Evolutionary conservation across 768 basidiomycete species (phyloP).

Genomic region (Austroboletus festivus): DNA sequence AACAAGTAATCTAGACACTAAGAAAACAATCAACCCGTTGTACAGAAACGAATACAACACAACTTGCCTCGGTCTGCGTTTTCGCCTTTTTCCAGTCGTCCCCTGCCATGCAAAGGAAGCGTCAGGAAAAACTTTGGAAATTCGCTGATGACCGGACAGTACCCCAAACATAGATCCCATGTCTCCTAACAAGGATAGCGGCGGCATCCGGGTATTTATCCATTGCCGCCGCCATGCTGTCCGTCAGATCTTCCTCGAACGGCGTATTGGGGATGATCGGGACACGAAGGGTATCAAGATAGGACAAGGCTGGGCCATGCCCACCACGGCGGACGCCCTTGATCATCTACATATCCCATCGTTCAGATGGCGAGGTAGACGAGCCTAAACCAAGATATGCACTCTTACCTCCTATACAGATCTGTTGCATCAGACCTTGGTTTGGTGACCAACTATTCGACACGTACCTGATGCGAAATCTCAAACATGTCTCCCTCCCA

Average conservation of each 20-base stretch:
- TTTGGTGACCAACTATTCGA: not conserved
- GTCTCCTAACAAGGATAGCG: slow-evolving; percentile 71
- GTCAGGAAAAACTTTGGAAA: not conserved
- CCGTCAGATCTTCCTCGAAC: slow-evolving; percentile 83
- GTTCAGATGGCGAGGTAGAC: not conserved
- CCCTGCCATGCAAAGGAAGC: slow-evolving; percentile 31
- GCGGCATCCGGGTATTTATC: slow-evolving; percentile 72
- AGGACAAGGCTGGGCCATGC: slow-evolving; percentile 71
- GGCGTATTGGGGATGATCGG: slow-evolving; percentile 93
- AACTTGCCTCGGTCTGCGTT: slow-evolving; percentile 74
- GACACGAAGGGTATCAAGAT: slow-evolving; percentile 79
- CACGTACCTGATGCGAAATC: slow-evolving; percentile 74
- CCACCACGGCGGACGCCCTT: slow-evolving; percentile 82
- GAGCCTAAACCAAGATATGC: not conserved
- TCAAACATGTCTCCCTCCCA: slow-evolving; percentile 69
- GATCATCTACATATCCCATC: slow-evolving; percentile 62
- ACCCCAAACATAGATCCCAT: slow-evolving; percentile 90
- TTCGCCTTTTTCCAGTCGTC: slow-evolving; percentile 85
- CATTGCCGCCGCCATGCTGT: slow-evolving; percentile 88
- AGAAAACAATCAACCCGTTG: not conserved
- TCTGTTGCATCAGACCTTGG: not conserved
- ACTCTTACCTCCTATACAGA: slow-evolving; percentile 39
- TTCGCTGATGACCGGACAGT: slow-evolving; percentile 8
- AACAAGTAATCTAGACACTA: slow-evolving; percentile 90
- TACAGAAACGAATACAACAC: not conserved